Evolutionary conservation across 495 filamentous ascomycete species (phyloP).

Genomic region (Talaromyces nanjingensis): DNA sequence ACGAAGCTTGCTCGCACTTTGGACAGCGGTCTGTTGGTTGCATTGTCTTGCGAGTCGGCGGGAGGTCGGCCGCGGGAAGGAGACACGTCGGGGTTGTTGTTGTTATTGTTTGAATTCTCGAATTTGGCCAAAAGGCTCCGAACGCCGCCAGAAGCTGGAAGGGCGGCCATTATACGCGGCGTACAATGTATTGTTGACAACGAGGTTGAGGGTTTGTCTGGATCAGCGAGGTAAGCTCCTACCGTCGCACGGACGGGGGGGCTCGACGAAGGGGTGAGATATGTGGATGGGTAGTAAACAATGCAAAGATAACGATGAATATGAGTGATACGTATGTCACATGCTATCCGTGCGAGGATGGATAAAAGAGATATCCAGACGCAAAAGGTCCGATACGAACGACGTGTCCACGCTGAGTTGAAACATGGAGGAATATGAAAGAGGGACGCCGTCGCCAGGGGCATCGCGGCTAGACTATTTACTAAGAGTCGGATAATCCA

Average conservation of each 20-base stretch:
- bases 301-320: background rate
- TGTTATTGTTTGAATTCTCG: conserved; percentile 59
- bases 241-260: conserved; percentile 8
- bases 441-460: background rate
- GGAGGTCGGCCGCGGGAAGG: conserved; percentile 72
- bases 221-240: background rate
- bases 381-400: conserved; percentile 2
- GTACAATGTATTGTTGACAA: background rate
- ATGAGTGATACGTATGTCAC: background rate
- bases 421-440: background rate
- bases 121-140: conserved; percentile 83
- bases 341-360: background rate
- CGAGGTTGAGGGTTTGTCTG: background rate
- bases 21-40: conserved; percentile 54
- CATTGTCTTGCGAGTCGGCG: conserved; percentile 39
- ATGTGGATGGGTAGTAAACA: background rate
- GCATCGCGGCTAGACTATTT: background rate
- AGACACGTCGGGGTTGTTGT: conserved; percentile 41
- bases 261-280: background rate
- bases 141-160: conserved; percentile 46
- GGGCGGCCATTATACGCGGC: conserved; percentile 37
- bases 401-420: conserved; percentile 3
- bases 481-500: background rate
- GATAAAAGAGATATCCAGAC: background rate
- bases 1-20: conserved; percentile 83